Conservation (phyloP, 2,329 filamentous ascomycete genomes). For the Venturia effusa region DNA sequence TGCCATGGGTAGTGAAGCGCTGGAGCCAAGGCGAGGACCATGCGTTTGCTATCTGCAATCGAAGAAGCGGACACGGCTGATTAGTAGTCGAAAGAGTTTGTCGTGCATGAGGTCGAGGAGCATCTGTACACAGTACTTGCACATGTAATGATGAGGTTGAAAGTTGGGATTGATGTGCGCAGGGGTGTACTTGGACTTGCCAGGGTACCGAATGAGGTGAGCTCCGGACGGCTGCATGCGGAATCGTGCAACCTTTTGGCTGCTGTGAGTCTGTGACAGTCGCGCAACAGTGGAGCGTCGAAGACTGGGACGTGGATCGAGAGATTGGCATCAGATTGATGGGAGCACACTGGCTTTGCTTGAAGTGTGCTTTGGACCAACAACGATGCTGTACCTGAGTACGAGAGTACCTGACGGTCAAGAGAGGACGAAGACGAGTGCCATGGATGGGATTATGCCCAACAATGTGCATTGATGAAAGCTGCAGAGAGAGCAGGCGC, state of each 20-base stretch:
- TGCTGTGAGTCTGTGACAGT: background rate
- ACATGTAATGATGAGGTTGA: background rate
- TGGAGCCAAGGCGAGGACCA: background rate
- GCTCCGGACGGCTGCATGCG: background rate
- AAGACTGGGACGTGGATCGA: background rate
- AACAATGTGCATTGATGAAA: background rate
- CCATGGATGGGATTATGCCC: background rate
- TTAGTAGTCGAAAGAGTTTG: background rate
- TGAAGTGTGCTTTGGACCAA: background rate
- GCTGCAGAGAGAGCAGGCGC: background rate
- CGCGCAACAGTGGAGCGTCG: background rate
- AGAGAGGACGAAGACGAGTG: background rate
- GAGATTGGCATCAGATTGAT: background rate
- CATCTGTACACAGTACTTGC: constrained; percentile 6
- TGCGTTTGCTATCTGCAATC: background rate
- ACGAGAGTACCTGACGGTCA: background rate
- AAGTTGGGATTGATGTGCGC: background rate
- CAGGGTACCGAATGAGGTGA: background rate
- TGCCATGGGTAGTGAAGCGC: background rate
- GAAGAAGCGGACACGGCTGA: background rate
- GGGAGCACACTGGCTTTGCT: background rate
- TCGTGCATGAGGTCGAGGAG: background rate
- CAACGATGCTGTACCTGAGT: background rate
- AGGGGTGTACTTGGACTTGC: background rate
- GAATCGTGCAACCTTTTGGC: background rate